Conservation (phyloP, 768 basidiomycete species). For the Psilocybe cyanescens region DNA sequence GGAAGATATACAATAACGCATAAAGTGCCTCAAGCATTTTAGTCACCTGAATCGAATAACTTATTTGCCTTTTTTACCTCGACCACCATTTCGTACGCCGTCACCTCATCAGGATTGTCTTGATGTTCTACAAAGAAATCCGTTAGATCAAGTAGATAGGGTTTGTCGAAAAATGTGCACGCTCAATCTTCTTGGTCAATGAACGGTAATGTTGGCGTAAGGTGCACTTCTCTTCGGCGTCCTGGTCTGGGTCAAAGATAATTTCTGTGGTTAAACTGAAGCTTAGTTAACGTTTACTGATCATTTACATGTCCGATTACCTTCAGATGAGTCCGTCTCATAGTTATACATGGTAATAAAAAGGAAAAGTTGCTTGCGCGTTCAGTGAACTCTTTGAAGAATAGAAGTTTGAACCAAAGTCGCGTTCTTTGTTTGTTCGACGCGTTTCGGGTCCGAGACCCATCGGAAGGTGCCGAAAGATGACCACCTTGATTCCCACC, state of each 20-base stretch:
- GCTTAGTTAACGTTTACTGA: background rate
- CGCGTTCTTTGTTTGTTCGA: slow-evolving; percentile 43
- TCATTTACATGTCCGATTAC: slow-evolving; percentile 1
- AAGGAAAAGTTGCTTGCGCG: background rate
- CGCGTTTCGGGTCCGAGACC: slow-evolving; percentile 15
- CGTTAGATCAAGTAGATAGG: background rate
- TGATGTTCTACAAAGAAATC: slow-evolving; percentile 40
- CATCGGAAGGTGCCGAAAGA: background rate
- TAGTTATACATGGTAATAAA: slow-evolving; percentile 30
- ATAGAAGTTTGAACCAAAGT: background rate
- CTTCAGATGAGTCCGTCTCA: slow-evolving; percentile 29
- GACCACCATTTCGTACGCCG: slow-evolving; percentile 56
- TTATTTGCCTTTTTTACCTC: slow-evolving; percentile 62
- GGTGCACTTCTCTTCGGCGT: slow-evolving; percentile 77
- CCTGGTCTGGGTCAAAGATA: slow-evolving; percentile 83
- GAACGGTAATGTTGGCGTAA: slow-evolving; percentile 76
- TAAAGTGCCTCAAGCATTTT: too few relatives aligned
- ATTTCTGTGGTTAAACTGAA: slow-evolving; percentile 29
- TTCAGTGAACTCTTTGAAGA: background rate
- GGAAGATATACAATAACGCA: background rate
- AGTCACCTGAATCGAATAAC: slow-evolving; percentile 64
- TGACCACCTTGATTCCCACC: too few relatives aligned
- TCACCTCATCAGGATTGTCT: slow-evolving; percentile 56
- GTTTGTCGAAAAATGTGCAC: slow-evolving; percentile 36
- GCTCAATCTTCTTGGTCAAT: slow-evolving; percentile 65